Evolutionary conservation across 2,329 filamentous ascomycete genomes (phyloP), one percentile per base, ranked within the genome.

Genomic region (Pseudopithomyces chartarum): DNA sequence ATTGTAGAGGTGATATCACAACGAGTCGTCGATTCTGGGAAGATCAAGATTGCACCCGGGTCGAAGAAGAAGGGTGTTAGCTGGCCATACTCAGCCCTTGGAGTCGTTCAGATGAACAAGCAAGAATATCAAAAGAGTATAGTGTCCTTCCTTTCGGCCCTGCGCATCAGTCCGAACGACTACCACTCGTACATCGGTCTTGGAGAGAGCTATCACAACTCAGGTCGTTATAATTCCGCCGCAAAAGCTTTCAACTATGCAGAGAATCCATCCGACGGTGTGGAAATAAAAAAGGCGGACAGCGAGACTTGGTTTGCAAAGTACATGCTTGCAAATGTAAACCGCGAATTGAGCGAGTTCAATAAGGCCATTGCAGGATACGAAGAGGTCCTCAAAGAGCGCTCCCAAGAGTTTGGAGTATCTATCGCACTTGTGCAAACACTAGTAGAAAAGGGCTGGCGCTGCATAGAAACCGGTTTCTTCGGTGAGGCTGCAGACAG

Each of bases 141-240:
- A 52, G 88, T 94, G 8, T 96, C 92, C 0, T 99, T 98, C 73
- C 90, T 98, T 69, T 87, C 91, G 1, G 93, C 95, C 11, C 81
- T 99, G 33, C 85, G 94, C 52, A 90, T 97, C 46, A 86, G 87
- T 1, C 92, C 93, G 0, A 81, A 88, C 40, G 92, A 98, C 74
- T 98, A 98, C 69, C 90, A 99, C 76, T 96, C 91, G 0, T 99
- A 94, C 87, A 90, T 99, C 22, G 95, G 95, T 1, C 83, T 99
- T 1, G 95, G 94, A n/a, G 95, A 99, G 78, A 96, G 92, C 70
- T 99, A 99, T 70, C 90, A 97, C 72, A 95, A 91, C 65, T 96
- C 93, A 15, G 94, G 95, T 10, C 85, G 94, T 60, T 96, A 96
- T 69, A 90, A 97, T 57, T 94, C 95, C n/a, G 94, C 95, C 0